Evolutionary conservation across 371 early-diverging fungal species (phyloP), one percentile per base, ranked within the genome.

Genomic region (Coemansia sp.): DNA sequence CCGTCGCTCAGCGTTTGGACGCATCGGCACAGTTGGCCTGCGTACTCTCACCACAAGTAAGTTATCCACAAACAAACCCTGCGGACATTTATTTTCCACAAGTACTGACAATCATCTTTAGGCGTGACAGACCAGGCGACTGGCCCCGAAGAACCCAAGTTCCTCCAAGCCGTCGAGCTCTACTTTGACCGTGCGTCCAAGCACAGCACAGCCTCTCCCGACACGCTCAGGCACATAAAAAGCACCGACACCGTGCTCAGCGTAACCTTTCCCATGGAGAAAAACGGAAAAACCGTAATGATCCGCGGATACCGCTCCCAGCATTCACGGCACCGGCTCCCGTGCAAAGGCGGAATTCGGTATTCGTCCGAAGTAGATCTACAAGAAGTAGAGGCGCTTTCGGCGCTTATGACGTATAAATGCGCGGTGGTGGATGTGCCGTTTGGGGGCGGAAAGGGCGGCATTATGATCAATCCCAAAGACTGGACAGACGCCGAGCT

Each of bases 381-480:
- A 47, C 87, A 94, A 69, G 94, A 94, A 78, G 94, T 94, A 24
- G 89, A 90, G 80, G 85, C 86, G 3, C 78, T 85, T 6, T 83
- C 84, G 1, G 74, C 81, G 10, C 81, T 82, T 67, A 94, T 94
- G 94, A 93, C 94, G 24, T 94, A 86, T 83, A 94, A 94, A 82
- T 92, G 93, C 81, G 94, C 94, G 50, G 90, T 93, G 37, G 93
- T 94, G 27, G 93, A 94, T 81, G 94, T 94, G 62, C 94, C 94
- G 61, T 92, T 88, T 85, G 88, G 88, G 34, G 85, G 82, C 45
- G 93, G 92, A 78, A 93, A 93, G 83, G 93, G 93, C 74, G 93
- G 93, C 68, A 87, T 93, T 70, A 88, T 86, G 80, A 89, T 93
- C 61, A 84, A 93, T 75, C 91, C 92, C 53, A 86, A 83, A 69